phyloP scores from a whole-genome alignment of 192 early-diverging fungal genomes.

The Coemansia sp. region DNA sequence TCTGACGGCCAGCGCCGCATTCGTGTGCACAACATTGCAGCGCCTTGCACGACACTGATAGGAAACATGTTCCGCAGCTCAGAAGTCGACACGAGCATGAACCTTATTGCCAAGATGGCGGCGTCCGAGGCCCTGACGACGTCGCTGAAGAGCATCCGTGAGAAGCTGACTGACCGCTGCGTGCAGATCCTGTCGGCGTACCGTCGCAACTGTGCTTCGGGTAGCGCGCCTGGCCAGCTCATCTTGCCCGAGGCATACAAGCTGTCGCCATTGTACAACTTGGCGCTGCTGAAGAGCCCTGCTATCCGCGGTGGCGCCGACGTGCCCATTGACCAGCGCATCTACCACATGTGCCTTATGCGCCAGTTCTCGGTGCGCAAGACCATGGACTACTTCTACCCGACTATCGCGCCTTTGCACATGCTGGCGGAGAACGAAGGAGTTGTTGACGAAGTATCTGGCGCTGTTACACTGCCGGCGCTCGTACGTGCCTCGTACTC shows the following conservation, averaged over 20 bases:
- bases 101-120: slow-evolving; percentile 82
- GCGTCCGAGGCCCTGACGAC: slow-evolving; percentile 71
- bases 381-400: slow-evolving; percentile 83
- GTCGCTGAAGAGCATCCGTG: slow-evolving; percentile 75
- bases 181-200: slow-evolving; percentile 89
- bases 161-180: slow-evolving; percentile 83
- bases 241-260: slow-evolving; percentile 98
- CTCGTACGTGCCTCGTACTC: slow-evolving; percentile 74
- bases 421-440: slow-evolving; percentile 59
- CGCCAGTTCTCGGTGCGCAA: slow-evolving; percentile 76
- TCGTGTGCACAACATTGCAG: slow-evolving; percentile 85
- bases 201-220: slow-evolving; percentile 86
- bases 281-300: slow-evolving; percentile 82
- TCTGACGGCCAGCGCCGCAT: slow-evolving; percentile 86
- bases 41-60: slow-evolving; percentile 74
- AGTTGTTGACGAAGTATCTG: slow-evolving; percentile 46
- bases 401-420: slow-evolving; percentile 75
- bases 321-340: slow-evolving; percentile 79
- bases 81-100: slow-evolving; percentile 91
- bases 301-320: slow-evolving; percentile 78
- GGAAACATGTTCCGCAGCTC: slow-evolving; percentile 87
- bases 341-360: slow-evolving; percentile 77
- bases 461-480: slow-evolving; percentile 67
- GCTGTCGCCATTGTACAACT: slow-evolving; percentile 83
- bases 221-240: slow-evolving; percentile 89